Evolutionary conservation across 1,284 basidiomycete genomes (phyloP), one percentile per base, ranked within the genome.

Genomic region (Vanrija sp.): DNA sequence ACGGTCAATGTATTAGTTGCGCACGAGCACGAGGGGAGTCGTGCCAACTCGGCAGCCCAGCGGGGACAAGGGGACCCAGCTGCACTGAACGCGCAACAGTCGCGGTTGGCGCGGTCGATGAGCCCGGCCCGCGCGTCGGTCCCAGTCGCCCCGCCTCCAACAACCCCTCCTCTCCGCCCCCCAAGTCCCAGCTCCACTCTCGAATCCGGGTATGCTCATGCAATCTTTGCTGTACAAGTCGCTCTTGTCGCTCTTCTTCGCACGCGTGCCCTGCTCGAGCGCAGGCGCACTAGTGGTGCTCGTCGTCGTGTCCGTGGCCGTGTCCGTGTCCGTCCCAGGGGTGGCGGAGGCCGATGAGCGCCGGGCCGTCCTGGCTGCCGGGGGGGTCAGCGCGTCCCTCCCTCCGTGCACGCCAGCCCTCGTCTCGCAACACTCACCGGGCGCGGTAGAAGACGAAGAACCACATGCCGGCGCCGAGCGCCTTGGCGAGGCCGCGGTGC

Each of bases 371-470:
- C 73, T 80, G 78, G 58, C 79, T 78, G 53, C n/a, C n/a, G n/a
- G 53, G 6, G 10, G 27, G 1, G 51, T 53, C 24, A 53, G 45
- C 31, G 9, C 20, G 18, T 48, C 10, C 37, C 38, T 51, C 43
- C 46, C n/a, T 36, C 37, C 46, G n/a, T 15, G 14, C 14, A 37
- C 14, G 36, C 37, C 10, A 20, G 20, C 41, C 16, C 22, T n/a
- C n/a, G n/a, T n/a, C n/a, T n/a, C n/a, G 24, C 14, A 14, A 20
- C 16, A 81, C 87, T 73, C 68, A 93, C 90, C 90, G 81, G 61
- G 88, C 86, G 57, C 90, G 85, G 78, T 94, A 95, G 80, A 95
- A 94, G 75, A 95, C 89, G 81, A 93, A 96, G 84, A 95, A 95
- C 90, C 90, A 95, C 91, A 95, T 95, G 41, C 85, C 84, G 37